Conservation (phyloP, 2,329 filamentous ascomycete genomes). For the Sarocladium oryzae region DNA sequence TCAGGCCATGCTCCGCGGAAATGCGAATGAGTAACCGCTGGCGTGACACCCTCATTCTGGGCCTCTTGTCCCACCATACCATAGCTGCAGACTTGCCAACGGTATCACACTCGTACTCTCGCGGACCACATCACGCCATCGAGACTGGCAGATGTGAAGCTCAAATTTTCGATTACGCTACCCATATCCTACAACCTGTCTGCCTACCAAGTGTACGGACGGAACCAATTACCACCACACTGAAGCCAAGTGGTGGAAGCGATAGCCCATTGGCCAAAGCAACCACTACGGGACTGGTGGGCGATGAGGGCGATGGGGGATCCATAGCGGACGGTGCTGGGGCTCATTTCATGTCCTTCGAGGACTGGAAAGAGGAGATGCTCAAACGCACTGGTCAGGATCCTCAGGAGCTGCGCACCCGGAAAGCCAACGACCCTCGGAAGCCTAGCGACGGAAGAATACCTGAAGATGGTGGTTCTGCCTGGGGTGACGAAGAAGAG, state of each 20-base stretch:
- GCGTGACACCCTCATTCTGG: neutral
- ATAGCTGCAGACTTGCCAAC: neutral
- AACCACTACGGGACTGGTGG: conserved; percentile 9
- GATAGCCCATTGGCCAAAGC: neutral
- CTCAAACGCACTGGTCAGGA: conserved; percentile 76
- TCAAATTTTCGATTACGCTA: conserved; percentile 75
- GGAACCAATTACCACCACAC: conserved; percentile 13
- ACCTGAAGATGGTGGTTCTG: neutral
- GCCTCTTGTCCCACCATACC: neutral
- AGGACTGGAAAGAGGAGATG: conserved; percentile 97
- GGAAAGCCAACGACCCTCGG: conserved; percentile 47
- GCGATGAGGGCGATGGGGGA: conserved; percentile 8
- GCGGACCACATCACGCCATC: neutral
- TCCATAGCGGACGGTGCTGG: conserved; percentile 17
- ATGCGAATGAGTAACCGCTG: neutral
- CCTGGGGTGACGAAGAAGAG: conserved; percentile 77
- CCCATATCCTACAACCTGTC: conserved; percentile 68
- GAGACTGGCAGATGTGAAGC: conserved; percentile 36
- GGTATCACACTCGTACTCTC: neutral
- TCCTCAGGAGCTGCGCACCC: conserved; percentile 56
- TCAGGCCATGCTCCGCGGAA: conserved; percentile 27
- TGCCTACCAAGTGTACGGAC: conserved; percentile 62
- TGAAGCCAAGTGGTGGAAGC: conserved; percentile 6
- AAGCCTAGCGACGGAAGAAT: neutral
- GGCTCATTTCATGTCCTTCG: conserved; percentile 80